These are phyloP conservation scores for Mortierella sp. DNA, from an alignment of 371 early-diverging fungal species.

Conservation along the genomic window DNA sequence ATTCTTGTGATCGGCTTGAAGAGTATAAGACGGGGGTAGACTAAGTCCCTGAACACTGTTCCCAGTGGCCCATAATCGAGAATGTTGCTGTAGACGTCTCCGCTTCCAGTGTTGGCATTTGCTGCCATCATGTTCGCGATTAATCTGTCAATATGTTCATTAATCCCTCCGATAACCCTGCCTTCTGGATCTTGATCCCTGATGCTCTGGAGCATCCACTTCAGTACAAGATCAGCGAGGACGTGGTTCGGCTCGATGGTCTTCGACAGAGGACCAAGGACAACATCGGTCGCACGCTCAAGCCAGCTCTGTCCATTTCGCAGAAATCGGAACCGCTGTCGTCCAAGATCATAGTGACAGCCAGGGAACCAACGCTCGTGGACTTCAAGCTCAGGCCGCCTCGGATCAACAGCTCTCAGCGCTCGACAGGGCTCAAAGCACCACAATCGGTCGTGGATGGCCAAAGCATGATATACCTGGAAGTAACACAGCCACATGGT, in stretches of 20 bases:
- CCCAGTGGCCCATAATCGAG: slow-evolving; percentile 6
- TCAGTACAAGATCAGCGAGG: slow-evolving; percentile 11
- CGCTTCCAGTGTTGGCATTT: background rate
- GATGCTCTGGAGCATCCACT: slow-evolving; percentile 24
- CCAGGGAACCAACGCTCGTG: slow-evolving; percentile 23
- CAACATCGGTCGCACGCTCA: background rate
- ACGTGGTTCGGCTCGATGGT: slow-evolving; percentile 6
- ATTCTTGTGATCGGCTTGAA: too few species aligned
- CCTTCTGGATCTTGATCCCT: background rate
- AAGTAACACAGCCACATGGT: too few species aligned
- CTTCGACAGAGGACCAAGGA: background rate
- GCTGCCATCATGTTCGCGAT: background rate
- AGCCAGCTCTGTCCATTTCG: slow-evolving; percentile 1
- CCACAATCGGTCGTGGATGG: slow-evolving; percentile 26
- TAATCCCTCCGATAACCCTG: slow-evolving; percentile 1
- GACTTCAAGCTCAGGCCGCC: background rate
- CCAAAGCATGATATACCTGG: slow-evolving; percentile 13
- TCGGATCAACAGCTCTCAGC: background rate
- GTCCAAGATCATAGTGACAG: slow-evolving; percentile 16
- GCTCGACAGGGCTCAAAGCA: slow-evolving; percentile 18
- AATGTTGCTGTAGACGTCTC: slow-evolving; percentile 11
- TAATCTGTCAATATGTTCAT: background rate
- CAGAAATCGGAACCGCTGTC: slow-evolving; percentile 6
- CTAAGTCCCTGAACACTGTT: background rate
- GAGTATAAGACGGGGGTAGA: too few species aligned